Evolutionary conservation across 2,329 filamentous ascomycete species (phyloP).

Genomic region (Xylariaceae sp.): DNA sequence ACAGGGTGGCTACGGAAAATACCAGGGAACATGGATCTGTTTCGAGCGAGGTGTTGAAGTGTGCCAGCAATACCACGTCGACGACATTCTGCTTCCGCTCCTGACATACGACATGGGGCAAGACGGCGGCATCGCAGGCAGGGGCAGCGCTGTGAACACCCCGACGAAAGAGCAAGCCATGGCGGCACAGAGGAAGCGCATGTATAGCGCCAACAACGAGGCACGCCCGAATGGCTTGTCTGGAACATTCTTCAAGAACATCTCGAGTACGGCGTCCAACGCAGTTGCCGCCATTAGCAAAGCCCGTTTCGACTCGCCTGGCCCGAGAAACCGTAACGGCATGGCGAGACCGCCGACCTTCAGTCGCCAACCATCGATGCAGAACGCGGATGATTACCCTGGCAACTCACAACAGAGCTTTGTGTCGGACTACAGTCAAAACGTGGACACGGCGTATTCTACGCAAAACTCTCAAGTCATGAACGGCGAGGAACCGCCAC

Average conservation of each 20-base stretch:
- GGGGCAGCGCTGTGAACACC: constrained; percentile 77
- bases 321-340: constrained; percentile 59
- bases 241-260: constrained; percentile 95
- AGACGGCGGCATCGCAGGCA: constrained; percentile 65
- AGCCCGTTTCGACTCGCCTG: constrained; percentile 85
- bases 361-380: constrained; percentile 65
- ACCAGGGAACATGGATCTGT: constrained; percentile 97
- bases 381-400: constrained; percentile 63
- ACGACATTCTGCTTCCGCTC: constrained; percentile 68
- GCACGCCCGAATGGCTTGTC: constrained; percentile 60
- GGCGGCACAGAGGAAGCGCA: constrained; percentile 87
- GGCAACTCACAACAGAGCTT: constrained; percentile 81
- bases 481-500: constrained; percentile 67
- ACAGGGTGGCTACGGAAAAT: constrained; percentile 96
- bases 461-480: constrained; percentile 49
- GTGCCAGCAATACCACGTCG: constrained; percentile 73
- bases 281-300: constrained; percentile 96
- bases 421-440: constrained; percentile 68
- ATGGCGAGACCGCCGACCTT: constrained; percentile 64
- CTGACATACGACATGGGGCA: constrained; percentile 76
- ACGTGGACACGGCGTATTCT: constrained; percentile 64
- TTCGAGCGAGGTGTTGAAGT: constrained; percentile 90
- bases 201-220: constrained; percentile 75
- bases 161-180: constrained; percentile 98
- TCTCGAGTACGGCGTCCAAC: constrained; percentile 86